Evolutionary conservation across 2,329 filamentous ascomycete species (phyloP).

Genomic region (Coniochaeta hoffmannii): DNA sequence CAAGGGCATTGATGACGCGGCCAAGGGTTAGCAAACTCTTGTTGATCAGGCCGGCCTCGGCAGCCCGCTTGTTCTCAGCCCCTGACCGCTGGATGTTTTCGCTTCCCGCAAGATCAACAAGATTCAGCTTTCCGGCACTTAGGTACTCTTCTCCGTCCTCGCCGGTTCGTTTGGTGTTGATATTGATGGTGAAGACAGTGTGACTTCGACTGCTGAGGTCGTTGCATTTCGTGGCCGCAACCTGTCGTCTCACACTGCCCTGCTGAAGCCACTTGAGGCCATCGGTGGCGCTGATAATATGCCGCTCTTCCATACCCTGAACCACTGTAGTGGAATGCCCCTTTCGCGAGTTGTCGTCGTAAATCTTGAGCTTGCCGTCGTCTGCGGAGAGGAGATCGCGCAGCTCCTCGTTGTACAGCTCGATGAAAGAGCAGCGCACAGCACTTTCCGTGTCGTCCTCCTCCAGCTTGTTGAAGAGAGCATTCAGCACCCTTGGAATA

Average conservation of each 20-base stretch:
- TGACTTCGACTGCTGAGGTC: constrained; percentile 95
- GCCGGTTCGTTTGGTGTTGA: constrained; percentile 73
- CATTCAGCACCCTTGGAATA: constrained; percentile 82
- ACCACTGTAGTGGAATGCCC: constrained; percentile 82
- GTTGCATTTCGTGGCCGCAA: constrained; percentile 99
- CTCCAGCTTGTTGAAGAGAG: constrained; percentile 80
- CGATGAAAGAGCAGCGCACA: constrained; percentile 97
- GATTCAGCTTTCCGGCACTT: constrained; percentile 85
- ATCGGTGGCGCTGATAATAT: constrained; percentile 76
- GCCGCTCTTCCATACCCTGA: constrained; percentile 95
- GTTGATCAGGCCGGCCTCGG: constrained; percentile 95
- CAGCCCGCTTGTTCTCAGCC: constrained; percentile 94
- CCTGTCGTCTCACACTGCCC: constrained; percentile 89
- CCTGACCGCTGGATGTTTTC: constrained; percentile 97
- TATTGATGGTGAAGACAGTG: constrained; percentile 94
- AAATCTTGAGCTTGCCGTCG: constrained; percentile 87
- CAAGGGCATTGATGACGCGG: constrained; percentile 93
- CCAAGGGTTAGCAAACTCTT: constrained; percentile 93
- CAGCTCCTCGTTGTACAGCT: constrained; percentile 96
- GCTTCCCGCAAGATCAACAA: constrained; percentile 93
- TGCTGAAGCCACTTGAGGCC: constrained; percentile 84
- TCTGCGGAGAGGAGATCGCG: constrained; percentile 81
- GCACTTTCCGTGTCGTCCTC: constrained; percentile 72
- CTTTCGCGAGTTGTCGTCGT: constrained; percentile 79
- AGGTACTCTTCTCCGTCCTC: constrained; percentile 86